phyloP scores from a whole-genome alignment of 352 stramenopile species.

The Globisporangium nunn region DNA sequence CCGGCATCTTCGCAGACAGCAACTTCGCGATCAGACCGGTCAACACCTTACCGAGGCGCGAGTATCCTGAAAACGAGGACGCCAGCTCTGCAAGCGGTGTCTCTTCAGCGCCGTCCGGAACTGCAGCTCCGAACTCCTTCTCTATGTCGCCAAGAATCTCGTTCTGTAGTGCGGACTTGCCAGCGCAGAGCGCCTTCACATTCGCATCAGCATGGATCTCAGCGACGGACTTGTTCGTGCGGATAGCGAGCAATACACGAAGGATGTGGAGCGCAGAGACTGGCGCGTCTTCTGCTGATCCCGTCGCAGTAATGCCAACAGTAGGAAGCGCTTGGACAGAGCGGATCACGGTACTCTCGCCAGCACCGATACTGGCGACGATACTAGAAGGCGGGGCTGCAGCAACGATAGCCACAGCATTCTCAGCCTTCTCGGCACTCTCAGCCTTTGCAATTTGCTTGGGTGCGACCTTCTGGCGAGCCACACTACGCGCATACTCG shows the following conservation, averaged over 20 bases:
- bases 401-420: constrained; percentile 17
- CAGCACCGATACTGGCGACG: neutral
- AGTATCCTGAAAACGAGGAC: constrained; percentile 65
- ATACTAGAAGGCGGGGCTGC: neutral
- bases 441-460: neutral
- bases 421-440: neutral
- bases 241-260: constrained; percentile 64
- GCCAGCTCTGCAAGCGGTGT: constrained; percentile 67
- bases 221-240: constrained; percentile 62
- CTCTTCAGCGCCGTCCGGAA: constrained; percentile 66
- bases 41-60: constrained; percentile 59
- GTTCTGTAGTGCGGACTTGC: neutral
- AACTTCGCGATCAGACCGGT: constrained; percentile 61
- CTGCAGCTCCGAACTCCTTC: constrained; percentile 53
- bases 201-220: constrained; percentile 70
- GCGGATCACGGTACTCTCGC: neutral
- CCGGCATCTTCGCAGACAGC: constrained; percentile 77
- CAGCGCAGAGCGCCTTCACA: constrained; percentile 39
- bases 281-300: constrained; percentile 36
- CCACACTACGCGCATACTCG: constrained; percentile 35
- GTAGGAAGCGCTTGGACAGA: neutral
- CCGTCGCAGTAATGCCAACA: neutral
- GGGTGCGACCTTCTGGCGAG: neutral
- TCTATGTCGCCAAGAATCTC: neutral
- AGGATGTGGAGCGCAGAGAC: constrained; percentile 63